Conservation (phyloP, 2,329 filamentous ascomycete species). For the Penicillium sp. region DNA sequence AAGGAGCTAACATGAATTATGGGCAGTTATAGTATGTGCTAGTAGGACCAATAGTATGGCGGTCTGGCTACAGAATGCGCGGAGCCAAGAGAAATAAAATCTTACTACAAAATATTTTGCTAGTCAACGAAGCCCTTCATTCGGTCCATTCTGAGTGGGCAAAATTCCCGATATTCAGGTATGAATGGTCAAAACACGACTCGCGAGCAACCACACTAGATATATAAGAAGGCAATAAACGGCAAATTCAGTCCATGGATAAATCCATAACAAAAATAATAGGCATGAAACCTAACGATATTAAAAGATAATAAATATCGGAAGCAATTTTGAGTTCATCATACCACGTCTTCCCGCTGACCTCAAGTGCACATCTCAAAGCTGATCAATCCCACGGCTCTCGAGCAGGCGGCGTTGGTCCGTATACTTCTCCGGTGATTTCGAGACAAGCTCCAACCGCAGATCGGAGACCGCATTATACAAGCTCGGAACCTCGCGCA, state of each 20-base stretch:
- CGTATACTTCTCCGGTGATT: background rate
- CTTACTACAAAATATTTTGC: background rate
- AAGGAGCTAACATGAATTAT: no score
- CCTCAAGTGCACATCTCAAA: background rate
- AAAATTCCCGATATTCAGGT: background rate
- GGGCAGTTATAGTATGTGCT: no score
- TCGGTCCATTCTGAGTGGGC: background rate
- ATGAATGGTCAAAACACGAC: background rate
- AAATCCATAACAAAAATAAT: background rate
- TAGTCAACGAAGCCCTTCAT: background rate
- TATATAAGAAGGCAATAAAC: background rate
- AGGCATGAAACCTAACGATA: background rate
- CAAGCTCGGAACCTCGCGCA: slow-evolving; percentile 2
- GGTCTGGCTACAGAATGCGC: no score
- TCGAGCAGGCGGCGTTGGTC: background rate
- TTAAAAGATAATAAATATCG: no score
- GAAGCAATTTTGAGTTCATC: background rate
- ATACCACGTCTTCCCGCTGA: background rate
- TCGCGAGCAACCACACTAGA: background rate
- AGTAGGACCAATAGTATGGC: no score
- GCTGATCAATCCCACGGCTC: background rate
- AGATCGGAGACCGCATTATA: slow-evolving; percentile 3
- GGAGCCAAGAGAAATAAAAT: background rate
- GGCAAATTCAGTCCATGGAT: background rate
- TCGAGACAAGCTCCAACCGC: background rate